Evolutionary conservation across 139 green algal genomes (phyloP), one percentile per base, ranked within the genome.

Genomic region (Chlorella sp.): DNA sequence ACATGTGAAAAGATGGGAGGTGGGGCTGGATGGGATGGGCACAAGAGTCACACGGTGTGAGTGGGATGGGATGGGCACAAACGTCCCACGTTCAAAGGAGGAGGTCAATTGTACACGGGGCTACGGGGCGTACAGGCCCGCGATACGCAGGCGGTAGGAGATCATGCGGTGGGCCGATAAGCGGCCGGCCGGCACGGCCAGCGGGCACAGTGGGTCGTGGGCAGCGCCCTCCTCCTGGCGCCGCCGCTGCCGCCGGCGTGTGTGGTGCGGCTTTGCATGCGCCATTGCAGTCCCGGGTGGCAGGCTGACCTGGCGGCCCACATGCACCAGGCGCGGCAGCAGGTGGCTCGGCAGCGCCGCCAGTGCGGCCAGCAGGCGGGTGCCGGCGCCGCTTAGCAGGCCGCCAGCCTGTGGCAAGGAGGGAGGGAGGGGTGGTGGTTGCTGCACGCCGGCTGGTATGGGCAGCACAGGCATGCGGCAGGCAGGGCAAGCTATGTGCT

Each of bases 301-400:
- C 64, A 84, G 79, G 43, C 67, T 76, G 64, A 84, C n/a, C 79
- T 84, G 79, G 32, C 79, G 64, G 22, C 79, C 79, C 3, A 84
- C 64, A 30, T 56, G 79, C 64, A 44, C 46, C 40, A 73, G 28
- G 11, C 56, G n/a, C 32, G 43, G 79, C 79, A 84, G 64, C 32
- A 84, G 64, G 64, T 65, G 56, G 56, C 19, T 38, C 7, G 79
- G 79, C 64, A 84, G 79, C 4, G 79, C 34, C 14, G 64, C 44
- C 32, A 76, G 36, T 2, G 64, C 64, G 32, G 13, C 46, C 44
- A 76, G 44, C 38, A 84, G 44, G 32, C 64, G 79, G 32, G 34
- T n/a, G 62, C 79, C 64, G 5, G 62, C 34, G 30, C 64, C 17
- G 64, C 32, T n/a, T 2, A 84, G 43, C 32, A 84, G 5, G 43